A percentile compares a stretch with the other conserved stretches of the same genome.
These are phyloP conservation scores for Cryphonectria naterciae DNA, from an alignment of 2,329 filamentous ascomycete genomes.

Conservation along the genomic window DNA sequence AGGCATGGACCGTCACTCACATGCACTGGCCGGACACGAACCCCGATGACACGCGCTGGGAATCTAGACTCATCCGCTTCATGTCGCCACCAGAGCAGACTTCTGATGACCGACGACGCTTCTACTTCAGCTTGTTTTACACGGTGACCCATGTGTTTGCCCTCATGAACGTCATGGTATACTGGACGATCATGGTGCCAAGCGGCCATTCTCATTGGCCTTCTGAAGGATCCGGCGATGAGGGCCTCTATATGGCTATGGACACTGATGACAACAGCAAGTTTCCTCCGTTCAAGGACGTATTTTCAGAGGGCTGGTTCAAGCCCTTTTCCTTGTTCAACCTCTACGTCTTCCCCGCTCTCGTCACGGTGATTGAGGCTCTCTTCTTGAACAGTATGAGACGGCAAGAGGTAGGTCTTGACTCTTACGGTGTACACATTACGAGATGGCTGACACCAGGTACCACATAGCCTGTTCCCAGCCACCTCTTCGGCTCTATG, in stretches of 20 bases:
- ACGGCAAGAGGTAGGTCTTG: conserved; percentile 48
- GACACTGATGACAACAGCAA: not conserved
- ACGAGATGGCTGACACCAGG: conserved; percentile 10
- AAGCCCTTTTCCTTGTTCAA: conserved; percentile 52
- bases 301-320: conserved; percentile 54
- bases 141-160: conserved; percentile 49
- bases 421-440: not conserved
- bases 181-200: conserved; percentile 49
- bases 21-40: conserved; percentile 51
- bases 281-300: conserved; percentile 46
- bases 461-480: conserved; percentile 45
- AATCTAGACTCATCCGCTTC: conserved; percentile 42
- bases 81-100: conserved; percentile 52
- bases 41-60: conserved; percentile 41
- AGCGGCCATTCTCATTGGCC: conserved; percentile 43
- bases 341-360: conserved; percentile 48
- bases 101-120: conserved; percentile 46
- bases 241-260: conserved; percentile 18
- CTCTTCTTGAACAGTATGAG: conserved; percentile 58
- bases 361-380: conserved; percentile 51
- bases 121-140: conserved; percentile 57
- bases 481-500: conserved; percentile 48
- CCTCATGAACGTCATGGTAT: conserved; percentile 55
- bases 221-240: conserved; percentile 14
- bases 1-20: conserved; percentile 56